phyloP scores from a whole-genome alignment of 306 rosid genomes.

The Medicago arabica region DNA sequence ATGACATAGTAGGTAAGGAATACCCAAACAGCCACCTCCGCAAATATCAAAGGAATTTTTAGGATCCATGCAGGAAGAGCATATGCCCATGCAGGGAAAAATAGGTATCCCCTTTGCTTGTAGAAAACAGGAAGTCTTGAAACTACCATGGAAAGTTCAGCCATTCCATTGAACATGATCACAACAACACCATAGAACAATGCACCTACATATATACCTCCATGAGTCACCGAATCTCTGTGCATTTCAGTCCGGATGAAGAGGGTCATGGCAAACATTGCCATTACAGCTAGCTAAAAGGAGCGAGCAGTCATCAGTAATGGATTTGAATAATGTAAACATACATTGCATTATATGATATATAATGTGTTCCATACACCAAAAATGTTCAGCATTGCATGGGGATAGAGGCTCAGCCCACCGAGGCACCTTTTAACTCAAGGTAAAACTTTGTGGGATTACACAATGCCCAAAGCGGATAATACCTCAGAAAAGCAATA shows the following conservation, averaged over 20 bases:
- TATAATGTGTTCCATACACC: no score
- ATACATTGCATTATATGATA: not conserved
- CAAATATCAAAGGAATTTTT: constrained; percentile 54
- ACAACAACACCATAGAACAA: constrained; percentile 55
- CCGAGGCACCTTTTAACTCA: not conserved
- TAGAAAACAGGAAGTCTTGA: constrained; percentile 66
- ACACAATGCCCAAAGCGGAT: not conserved
- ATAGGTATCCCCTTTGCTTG: constrained; percentile 64
- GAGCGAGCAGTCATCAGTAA: not conserved
- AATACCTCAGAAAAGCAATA: not conserved
- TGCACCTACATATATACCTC: constrained; percentile 60
- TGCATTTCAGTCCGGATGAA: constrained; percentile 69
- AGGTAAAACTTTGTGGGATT: not conserved
- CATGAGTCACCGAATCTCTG: constrained; percentile 55
- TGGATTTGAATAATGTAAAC: not conserved
- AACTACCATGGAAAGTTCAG: constrained; percentile 63
- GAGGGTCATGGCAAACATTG: constrained; percentile 60
- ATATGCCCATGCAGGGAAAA: constrained; percentile 69
- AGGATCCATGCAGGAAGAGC: constrained; percentile 71
- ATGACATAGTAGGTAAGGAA: constrained; percentile 66
- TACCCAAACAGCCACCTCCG: constrained; percentile 65
- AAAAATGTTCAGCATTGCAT: no score
- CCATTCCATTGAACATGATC: constrained; percentile 62
- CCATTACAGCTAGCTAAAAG: constrained; percentile 49
- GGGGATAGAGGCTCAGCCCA: not conserved